These are phyloP conservation scores for Scutellaria minor DNA, from an alignment of 257 asterid genomes.

Conservation along the genomic window DNA sequence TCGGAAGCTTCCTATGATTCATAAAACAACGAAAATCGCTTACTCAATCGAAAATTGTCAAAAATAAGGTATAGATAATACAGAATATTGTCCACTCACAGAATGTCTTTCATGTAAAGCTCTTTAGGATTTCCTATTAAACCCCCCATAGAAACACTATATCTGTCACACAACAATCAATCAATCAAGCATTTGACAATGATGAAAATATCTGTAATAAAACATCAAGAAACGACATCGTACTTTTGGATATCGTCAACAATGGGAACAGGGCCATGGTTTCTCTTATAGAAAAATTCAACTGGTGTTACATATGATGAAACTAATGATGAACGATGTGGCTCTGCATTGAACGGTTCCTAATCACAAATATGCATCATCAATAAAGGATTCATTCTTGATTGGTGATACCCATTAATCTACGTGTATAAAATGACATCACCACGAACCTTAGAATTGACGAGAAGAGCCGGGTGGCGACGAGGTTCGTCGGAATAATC, in stretches of 20 bases:
- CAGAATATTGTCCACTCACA: conserved; percentile 50
- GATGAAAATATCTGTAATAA: not conserved
- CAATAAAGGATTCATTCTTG: not conserved
- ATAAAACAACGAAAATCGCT: conserved; percentile 3
- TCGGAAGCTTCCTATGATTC: conserved; percentile 66
- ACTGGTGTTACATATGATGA: conserved; percentile 73
- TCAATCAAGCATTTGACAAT: not conserved
- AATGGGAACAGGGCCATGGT: conserved; percentile 82
- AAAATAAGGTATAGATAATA: not conserved
- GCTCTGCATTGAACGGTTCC: conserved; percentile 93
- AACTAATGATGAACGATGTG: conserved; percentile 65
- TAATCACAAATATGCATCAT: conserved; percentile 24
- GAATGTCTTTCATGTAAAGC: conserved; percentile 64
- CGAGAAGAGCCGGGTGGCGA: conserved; percentile 70
- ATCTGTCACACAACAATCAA: conserved; percentile 46
- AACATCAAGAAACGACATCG: conserved; percentile 1
- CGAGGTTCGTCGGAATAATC: conserved; percentile 78
- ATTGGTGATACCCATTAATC: no score
- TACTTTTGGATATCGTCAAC: conserved; percentile 67
- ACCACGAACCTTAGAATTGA: conserved; percentile 65
- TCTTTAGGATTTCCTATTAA: conserved; percentile 47
- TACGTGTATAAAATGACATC: not conserved
- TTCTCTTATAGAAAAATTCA: conserved; percentile 77
- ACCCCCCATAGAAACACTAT: conserved; percentile 58
- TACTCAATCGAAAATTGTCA: conserved; percentile 6